Percentiles rank a stretch among this genome's conserved stretches.
phyloP scores from a whole-genome alignment of 2,329 filamentous ascomycete species.

The Beauveria medogensis region DNA sequence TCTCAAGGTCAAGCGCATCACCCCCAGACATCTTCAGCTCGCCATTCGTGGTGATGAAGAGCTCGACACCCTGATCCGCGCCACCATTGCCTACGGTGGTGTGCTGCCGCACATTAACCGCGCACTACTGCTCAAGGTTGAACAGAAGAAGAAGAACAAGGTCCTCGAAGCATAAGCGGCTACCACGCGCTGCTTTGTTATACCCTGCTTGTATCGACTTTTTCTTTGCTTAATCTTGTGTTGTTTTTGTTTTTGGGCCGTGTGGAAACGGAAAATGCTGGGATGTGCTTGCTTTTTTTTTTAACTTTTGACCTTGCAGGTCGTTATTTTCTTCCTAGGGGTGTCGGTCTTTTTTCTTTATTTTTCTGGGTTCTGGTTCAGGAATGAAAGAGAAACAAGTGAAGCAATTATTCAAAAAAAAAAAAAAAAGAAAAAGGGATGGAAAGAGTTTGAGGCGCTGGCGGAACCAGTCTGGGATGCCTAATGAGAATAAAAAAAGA shows the following conservation, averaged over 20 bases:
- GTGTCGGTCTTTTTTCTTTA: neutral
- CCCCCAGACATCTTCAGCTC: conserved; percentile 91
- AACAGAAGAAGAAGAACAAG: conserved; percentile 88
- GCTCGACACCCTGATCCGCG: conserved; percentile 91
- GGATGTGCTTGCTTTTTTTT: conserved; percentile 8
- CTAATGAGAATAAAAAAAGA: neutral
- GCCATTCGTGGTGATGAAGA: conserved; percentile 98
- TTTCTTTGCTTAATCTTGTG: conserved; percentile 8
- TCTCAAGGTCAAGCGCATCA: conserved; percentile 99
- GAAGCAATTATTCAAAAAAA: no score
- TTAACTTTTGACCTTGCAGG: neutral
- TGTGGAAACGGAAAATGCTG: conserved; percentile 10
- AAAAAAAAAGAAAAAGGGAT: neutral
- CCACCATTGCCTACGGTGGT: conserved; percentile 97
- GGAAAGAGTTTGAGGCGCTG: neutral
- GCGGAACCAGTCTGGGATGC: neutral
- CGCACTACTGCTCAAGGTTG: conserved; percentile 87
- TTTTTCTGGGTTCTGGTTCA: neutral
- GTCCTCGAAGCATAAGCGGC: conserved; percentile 34
- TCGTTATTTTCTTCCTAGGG: neutral
- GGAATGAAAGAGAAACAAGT: neutral
- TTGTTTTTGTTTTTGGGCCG: conserved; percentile 2
- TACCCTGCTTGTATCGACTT: conserved; percentile 5
- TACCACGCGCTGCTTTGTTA: neutral
- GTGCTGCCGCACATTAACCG: conserved; percentile 98